Evolutionary conservation across 345 rosid species (phyloP), one percentile per base, ranked within the genome.

Genomic region (Boechera stricta): DNA sequence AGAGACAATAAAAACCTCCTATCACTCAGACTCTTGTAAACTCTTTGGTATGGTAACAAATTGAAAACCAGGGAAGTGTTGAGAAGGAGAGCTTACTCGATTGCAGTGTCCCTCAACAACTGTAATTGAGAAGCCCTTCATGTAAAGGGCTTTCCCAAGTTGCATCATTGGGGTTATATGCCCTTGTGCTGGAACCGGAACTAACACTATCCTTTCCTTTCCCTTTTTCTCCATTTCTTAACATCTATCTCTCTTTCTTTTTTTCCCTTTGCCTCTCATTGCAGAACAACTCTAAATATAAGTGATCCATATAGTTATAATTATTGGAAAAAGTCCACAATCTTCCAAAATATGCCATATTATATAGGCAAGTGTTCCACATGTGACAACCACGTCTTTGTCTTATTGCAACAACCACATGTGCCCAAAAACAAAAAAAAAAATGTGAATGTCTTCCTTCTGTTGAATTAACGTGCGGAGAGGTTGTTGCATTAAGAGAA

Each of bases 161-260:
- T 86, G 88, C 76, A 92, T 82, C 81, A 90, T 84, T 0, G 96
- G 91, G 59, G 74, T 87, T 55, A 87, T 35, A 72, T 92, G 96
- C 5, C 97, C 96, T 64, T 86, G 87, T 47, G 63, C 71, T 48
- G 90, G 86, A 35, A 28, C 15, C 1, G 92, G 88, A 57, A 90
- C 86, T 1, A 88, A 80, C 24, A 91, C 82, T 54, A 85, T 13
- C n/a, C 69, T 53, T 54, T 33, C 31, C 67, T 69, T 67, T 5
- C 3, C 10, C 2, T 1, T 57, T 12, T 67, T 16, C 67, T 52
- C 75, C 69, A 68, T 60, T 61, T 12, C 33, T 26, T n/a, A n/a
- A 65, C 12, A 42, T 29, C 31, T 72, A 10, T n/a, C 13, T 63
- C 26, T 67, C 7, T 45, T 15, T 29, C 12, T 16, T 5, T 26